Evolutionary conservation across 148 eudicot genomes (phyloP), one percentile per base, ranked within the genome.

Genomic region (Persicaria tinctoria): DNA sequence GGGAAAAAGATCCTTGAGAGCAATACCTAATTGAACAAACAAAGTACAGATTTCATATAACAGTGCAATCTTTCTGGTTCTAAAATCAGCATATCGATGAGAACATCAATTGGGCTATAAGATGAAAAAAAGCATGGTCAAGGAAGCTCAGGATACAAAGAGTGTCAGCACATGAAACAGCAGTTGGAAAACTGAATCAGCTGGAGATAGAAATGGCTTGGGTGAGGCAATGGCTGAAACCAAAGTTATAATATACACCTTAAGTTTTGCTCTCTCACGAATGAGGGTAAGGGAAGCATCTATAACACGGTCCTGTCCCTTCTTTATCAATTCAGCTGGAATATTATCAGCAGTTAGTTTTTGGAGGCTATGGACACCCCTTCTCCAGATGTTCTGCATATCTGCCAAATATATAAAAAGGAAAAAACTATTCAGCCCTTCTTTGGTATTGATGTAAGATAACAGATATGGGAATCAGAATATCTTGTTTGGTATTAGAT

Each of bases 221-320:
- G 70, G 7, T 66, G 41, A 66, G 2, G 11, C 47, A 66, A 12
- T 13, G 18, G 41, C n/a, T 63, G 14, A 63, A 27, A 6, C 38
- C 38, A n/a, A 63, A 32, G 45, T 63, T 32, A 75, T 27, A 4
- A 53, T 47, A 56, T 14, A 46, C 74, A 91, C 98, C 96, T 91
- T 91, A 72, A 94, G 97, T 82, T 94, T 94, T 46, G 98, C 97
- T 78, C 93, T 87, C 83, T 94, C 98, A 3, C 97, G 96, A 60
- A 94, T 94, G 75, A 94, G 97, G 17, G 98, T 94, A 74, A 91
- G 93, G 63, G 98, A 94, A 73, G 97, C 98, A 79, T 91, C 98
- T 69, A 94, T 90, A 8, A 94, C 97, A 68, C 96, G 89, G 23
- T 85, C 85, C 77, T 94, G 98, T 44, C 98, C 98, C 51, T 87